Evolutionary conservation across 345 rosid species (phyloP).

Genomic region (Dimocarpus longan): DNA sequence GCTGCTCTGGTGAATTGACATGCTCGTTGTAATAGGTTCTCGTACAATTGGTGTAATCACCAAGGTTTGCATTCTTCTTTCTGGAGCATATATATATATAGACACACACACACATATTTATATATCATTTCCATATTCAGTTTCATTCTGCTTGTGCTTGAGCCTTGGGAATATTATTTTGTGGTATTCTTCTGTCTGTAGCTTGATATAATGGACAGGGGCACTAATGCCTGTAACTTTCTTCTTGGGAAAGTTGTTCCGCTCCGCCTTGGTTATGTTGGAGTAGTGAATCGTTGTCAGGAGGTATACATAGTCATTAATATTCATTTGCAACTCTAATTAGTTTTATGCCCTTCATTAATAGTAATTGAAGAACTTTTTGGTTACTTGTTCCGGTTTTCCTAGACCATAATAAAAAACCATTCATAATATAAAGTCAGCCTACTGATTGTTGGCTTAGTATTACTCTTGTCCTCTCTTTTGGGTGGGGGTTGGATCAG

Average conservation of each 20-base stretch:
- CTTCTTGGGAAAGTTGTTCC: conserved; percentile 68
- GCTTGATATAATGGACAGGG: conserved; percentile 85
- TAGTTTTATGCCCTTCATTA: background rate
- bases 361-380: background rate
- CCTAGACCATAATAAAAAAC: too few species aligned
- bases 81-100: background rate
- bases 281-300: conserved; percentile 73
- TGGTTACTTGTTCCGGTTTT: background rate
- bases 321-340: background rate
- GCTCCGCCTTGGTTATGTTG: conserved; percentile 66
- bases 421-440: background rate
- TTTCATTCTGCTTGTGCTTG: conserved; percentile 12
- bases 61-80: conserved; percentile 45
- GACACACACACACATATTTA: too few species aligned
- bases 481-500: conserved; percentile 8
- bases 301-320: conserved; percentile 42
- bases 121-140: background rate
- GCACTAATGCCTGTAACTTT: conserved; percentile 62
- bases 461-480: background rate
- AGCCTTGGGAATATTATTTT: conserved; percentile 14
- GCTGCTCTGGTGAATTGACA: conserved; percentile 19
- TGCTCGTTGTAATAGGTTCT: conserved; percentile 44
- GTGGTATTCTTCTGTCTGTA: conserved; percentile 29
- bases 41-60: conserved; percentile 74
- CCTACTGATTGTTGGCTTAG: background rate